These are phyloP conservation scores for Coffea humblotiana DNA, from an alignment of 305 asterid species.

Conservation along the genomic window DNA sequence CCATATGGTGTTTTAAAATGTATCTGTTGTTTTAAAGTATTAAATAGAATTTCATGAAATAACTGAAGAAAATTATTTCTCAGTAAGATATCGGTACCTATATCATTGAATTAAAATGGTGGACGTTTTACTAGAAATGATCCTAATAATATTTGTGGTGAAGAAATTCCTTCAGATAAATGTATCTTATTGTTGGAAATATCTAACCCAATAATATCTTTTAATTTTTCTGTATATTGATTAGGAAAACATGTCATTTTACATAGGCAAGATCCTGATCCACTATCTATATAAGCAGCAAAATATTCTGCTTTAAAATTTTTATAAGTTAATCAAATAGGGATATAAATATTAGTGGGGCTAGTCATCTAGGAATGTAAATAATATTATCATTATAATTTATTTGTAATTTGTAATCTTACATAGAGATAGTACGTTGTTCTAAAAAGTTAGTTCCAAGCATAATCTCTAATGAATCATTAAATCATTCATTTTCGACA, in stretches of 20 bases:
- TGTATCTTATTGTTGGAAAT: too few relatives aligned
- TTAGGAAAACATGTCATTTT: not conserved
- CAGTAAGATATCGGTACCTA: not conserved
- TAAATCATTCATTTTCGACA: too few relatives aligned
- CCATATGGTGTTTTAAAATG: too few relatives aligned
- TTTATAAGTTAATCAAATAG: not conserved
- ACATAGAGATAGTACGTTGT: too few relatives aligned
- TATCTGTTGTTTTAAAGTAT: too few relatives aligned
- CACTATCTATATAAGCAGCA: not conserved
- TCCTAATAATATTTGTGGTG: not conserved
- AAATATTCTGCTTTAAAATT: not conserved
- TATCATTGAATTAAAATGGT: not conserved
- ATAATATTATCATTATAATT: not conserved
- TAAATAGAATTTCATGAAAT: not conserved
- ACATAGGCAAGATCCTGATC: not conserved
- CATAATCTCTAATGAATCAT: too few relatives aligned
- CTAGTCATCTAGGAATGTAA: not conserved
- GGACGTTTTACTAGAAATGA: not conserved
- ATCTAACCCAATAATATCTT: too few relatives aligned
- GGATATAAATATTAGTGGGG: not conserved
- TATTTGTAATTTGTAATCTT: too few relatives aligned
- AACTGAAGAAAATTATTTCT: not conserved
- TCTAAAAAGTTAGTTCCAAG: too few relatives aligned
- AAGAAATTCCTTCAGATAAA: not conserved
- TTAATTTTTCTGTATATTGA: not conserved